phyloP scores from a whole-genome alignment of 2,329 filamentous ascomycete species.

The Zymoseptoria tritici region DNA sequence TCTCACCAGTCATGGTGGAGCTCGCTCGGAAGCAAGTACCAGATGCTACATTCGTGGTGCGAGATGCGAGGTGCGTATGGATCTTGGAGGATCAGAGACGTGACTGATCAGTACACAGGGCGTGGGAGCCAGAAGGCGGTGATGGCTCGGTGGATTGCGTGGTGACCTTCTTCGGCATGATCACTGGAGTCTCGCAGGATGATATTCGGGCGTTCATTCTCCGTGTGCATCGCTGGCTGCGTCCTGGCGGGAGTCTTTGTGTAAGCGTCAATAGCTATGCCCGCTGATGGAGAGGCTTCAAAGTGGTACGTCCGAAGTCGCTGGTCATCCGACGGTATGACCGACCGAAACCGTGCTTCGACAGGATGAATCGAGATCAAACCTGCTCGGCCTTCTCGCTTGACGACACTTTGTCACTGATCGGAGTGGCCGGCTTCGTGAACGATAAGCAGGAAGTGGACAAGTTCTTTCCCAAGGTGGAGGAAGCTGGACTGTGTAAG shows the following conservation, averaged over 20 bases:
- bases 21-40: slow-evolving; percentile 13
- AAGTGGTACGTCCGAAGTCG: slow-evolving; percentile 4
- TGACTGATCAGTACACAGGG: not conserved
- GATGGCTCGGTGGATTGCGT: slow-evolving; percentile 5
- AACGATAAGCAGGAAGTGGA: slow-evolving; percentile 8
- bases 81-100: not conserved
- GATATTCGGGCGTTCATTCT: slow-evolving; percentile 12
- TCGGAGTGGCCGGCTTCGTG: slow-evolving; percentile 5
- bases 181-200: slow-evolving; percentile 8
- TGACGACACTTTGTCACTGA: slow-evolving; percentile 2
- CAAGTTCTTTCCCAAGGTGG: slow-evolving; percentile 5
- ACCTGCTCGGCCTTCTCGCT: not conserved
- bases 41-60: slow-evolving; percentile 3
- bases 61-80: not conserved
- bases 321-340: not conserved
- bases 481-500: slow-evolving; percentile 8
- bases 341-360: not conserved
- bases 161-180: slow-evolving; percentile 7
- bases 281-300: slow-evolving; percentile 1
- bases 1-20: slow-evolving; percentile 28
- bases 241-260: slow-evolving; percentile 10
- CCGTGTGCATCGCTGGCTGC: slow-evolving; percentile 9
- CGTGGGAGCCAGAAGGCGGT: slow-evolving; percentile 4
- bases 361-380: not conserved
- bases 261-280: slow-evolving; percentile 8